Evolutionary conservation across 2,329 filamentous ascomycete genomes (phyloP).

Genomic region (Hysterium pulicare): DNA sequence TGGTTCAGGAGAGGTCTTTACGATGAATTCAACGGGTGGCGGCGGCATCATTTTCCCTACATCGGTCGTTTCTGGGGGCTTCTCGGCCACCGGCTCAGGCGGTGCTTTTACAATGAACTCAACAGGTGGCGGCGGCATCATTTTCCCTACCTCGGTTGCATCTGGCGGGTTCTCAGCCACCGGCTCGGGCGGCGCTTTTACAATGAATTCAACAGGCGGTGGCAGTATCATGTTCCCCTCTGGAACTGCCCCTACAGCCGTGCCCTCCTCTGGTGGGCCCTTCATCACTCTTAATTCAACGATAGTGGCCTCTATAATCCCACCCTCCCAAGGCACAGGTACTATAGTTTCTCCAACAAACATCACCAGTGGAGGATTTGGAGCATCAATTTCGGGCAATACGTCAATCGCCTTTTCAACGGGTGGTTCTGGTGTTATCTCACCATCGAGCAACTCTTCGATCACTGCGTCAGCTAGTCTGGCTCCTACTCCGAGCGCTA

Average conservation of each 20-base stretch:
- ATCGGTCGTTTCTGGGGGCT: neutral
- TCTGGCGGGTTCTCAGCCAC: neutral
- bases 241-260: neutral
- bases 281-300: neutral
- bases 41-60: neutral
- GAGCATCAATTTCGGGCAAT: neutral
- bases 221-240: neutral
- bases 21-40: neutral
- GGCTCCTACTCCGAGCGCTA: conserved; percentile 4
- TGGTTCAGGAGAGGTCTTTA: neutral
- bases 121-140: conserved; percentile 8
- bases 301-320: neutral
- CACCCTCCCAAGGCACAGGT: neutral
- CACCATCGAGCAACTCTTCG: conserved; percentile 8
- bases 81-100: conserved; percentile 6
- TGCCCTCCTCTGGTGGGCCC: neutral
- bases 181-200: neutral
- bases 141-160: conserved; percentile 4
- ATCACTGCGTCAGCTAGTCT: conserved; percentile 8
- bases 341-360: neutral
- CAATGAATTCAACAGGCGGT: conserved; percentile 1
- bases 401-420: conserved; percentile 5
- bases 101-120: conserved; percentile 7
- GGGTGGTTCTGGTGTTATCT: conserved; percentile 8
- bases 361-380: neutral